These are phyloP conservation scores for Phyllosticta paracitricarpa DNA, from an alignment of 2,329 filamentous ascomycete species.

Conservation along the genomic window DNA sequence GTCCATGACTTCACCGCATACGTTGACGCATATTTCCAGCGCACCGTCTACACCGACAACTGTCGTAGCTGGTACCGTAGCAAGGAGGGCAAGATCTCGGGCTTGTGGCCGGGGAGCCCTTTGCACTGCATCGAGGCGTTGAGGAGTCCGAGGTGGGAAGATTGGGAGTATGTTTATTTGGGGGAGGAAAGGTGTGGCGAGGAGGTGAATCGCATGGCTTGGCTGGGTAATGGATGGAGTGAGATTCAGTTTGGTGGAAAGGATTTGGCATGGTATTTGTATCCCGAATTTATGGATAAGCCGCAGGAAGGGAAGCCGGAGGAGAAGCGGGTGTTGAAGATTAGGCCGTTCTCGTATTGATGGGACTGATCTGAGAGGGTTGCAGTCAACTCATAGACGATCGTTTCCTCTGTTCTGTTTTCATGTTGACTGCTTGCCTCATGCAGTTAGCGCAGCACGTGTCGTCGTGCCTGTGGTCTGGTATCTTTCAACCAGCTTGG, in stretches of 20 bases:
- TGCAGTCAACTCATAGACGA: neutral
- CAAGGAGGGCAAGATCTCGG: conserved; percentile 17
- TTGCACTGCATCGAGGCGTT: conserved; percentile 24
- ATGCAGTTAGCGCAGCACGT: neutral
- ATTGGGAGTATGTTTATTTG: conserved; percentile 23
- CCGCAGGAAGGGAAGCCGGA: conserved; percentile 28
- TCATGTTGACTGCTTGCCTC: neutral
- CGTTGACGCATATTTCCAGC: conserved; percentile 24
- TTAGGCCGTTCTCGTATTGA: conserved; percentile 26
- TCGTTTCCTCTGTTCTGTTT: neutral
- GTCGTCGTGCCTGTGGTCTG: neutral
- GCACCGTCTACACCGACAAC: conserved; percentile 24
- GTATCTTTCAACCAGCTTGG: no score
- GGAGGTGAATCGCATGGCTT: conserved; percentile 21
- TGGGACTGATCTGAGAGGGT: neutral
- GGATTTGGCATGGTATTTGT: conserved; percentile 34
- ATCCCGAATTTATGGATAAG: conserved; percentile 29
- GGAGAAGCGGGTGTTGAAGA: conserved; percentile 25
- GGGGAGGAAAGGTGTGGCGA: conserved; percentile 12
- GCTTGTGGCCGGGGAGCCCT: conserved; percentile 25
- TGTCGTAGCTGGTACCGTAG: conserved; percentile 29
- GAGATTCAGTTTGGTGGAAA: conserved; percentile 19
- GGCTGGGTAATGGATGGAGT: conserved; percentile 26
- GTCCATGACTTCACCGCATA: conserved; percentile 23
- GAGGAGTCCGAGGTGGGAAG: conserved; percentile 26